These are phyloP conservation scores for Emericellopsis atlantica DNA, from an alignment of 2,329 filamentous ascomycete genomes.

Conservation along the genomic window DNA sequence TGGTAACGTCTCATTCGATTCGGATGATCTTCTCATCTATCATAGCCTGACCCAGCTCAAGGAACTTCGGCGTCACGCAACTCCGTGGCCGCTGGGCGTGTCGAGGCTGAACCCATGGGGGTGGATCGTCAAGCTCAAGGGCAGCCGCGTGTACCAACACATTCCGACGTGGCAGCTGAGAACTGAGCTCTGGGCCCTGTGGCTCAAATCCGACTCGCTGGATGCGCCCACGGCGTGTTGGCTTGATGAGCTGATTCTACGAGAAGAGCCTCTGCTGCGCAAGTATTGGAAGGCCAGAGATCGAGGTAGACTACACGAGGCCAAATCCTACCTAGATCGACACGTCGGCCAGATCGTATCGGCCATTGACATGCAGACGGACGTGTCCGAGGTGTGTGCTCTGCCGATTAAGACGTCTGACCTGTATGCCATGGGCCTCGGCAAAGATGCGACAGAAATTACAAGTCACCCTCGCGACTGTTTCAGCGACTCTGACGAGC, in stretches of 20 bases:
- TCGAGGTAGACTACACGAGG: constrained; percentile 24
- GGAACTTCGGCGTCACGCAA: constrained; percentile 10
- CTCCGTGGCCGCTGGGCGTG: constrained; percentile 7
- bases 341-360: constrained; percentile 21
- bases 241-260: constrained; percentile 34
- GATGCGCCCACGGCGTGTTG: constrained; percentile 35
- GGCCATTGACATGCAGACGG: constrained; percentile 22
- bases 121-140: constrained; percentile 11
- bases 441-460: constrained; percentile 25
- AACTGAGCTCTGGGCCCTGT: constrained; percentile 35
- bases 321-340: constrained; percentile 26
- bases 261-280: constrained; percentile 28
- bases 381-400: constrained; percentile 21
- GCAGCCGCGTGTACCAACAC: constrained; percentile 15
- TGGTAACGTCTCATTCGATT: constrained; percentile 15
- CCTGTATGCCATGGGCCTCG: constrained; percentile 26
- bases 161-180: constrained; percentile 32
- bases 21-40: constrained; percentile 20
- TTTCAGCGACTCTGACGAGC: constrained; percentile 31
- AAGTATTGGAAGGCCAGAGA: constrained; percentile 32
- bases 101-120: constrained; percentile 11
- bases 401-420: constrained; percentile 25
- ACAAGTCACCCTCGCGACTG: constrained; percentile 24
- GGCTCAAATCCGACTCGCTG: constrained; percentile 29
- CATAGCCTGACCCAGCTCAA: constrained; percentile 14